phyloP scores from a whole-genome alignment of 805 yeast genomes.

The Ogataea saltuana region DNA sequence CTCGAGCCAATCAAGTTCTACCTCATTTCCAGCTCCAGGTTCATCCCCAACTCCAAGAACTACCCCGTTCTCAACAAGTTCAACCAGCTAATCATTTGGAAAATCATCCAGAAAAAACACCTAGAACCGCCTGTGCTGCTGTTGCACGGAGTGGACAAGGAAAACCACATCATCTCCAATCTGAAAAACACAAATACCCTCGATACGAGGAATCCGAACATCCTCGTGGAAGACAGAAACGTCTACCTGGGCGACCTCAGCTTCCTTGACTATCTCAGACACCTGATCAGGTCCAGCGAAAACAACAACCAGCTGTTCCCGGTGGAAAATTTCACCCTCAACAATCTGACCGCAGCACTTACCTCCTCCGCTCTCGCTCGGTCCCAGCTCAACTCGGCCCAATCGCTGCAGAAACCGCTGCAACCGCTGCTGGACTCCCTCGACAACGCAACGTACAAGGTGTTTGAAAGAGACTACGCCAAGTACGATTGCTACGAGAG shows the following conservation, averaged over 20 bases:
- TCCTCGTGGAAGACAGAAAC: constrained; percentile 21
- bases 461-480: constrained; percentile 67
- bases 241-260: constrained; percentile 32
- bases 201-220: constrained; percentile 24
- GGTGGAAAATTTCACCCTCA: constrained; percentile 30
- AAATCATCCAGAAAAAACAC: constrained; percentile 43
- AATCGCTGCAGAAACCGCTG: constrained; percentile 51
- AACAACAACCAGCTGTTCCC: constrained; percentile 31
- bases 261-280: constrained; percentile 33
- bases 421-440: constrained; percentile 68
- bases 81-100: constrained; percentile 50
- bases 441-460: constrained; percentile 58
- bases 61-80: constrained; percentile 66
- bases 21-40: constrained; percentile 54
- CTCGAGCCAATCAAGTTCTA: constrained; percentile 66
- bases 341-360: constrained; percentile 21
- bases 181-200: too few species aligned
- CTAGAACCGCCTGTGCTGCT: constrained; percentile 44
- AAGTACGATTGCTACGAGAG: constrained; percentile 70
- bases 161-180: constrained; percentile 33
- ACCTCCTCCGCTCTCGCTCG: constrained; percentile 7
- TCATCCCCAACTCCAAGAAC: constrained; percentile 57
- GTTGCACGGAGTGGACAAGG: constrained; percentile 55
- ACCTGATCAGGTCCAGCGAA: constrained; percentile 21
- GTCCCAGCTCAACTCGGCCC: constrained; percentile 16